Evolutionary conservation across 2,329 filamentous ascomycete species (phyloP).

Genomic region (Trichoderma atroviride): DNA sequence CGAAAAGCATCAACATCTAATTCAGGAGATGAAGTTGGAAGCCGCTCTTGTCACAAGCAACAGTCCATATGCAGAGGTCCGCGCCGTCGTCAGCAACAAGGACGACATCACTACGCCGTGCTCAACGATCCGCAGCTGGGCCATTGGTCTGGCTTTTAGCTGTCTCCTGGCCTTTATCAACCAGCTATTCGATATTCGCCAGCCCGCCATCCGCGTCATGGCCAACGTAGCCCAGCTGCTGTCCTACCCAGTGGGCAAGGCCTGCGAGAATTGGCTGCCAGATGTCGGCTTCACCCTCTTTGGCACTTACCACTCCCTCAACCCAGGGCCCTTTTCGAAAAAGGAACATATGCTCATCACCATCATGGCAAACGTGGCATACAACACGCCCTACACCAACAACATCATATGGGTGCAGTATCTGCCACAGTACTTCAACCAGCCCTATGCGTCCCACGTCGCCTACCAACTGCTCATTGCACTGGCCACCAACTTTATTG

Average conservation of each 20-base stretch:
- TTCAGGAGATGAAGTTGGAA: slow-evolving; percentile 59
- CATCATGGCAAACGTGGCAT: slow-evolving; percentile 64
- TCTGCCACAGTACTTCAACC: slow-evolving; percentile 57
- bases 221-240: slow-evolving; percentile 60
- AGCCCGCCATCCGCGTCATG: slow-evolving; percentile 57
- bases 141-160: slow-evolving; percentile 55
- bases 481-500: slow-evolving; percentile 59
- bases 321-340: slow-evolving; percentile 59
- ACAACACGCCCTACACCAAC: slow-evolving; percentile 56
- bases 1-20: slow-evolving; percentile 51
- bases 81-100: slow-evolving; percentile 59
- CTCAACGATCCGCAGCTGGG: slow-evolving; percentile 59
- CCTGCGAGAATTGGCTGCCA: slow-evolving; percentile 54
- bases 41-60: slow-evolving; percentile 57
- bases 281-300: slow-evolving; percentile 52
- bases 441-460: slow-evolving; percentile 55
- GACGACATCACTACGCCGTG: slow-evolving; percentile 53
- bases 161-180: slow-evolving; percentile 55
- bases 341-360: slow-evolving; percentile 66
- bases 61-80: slow-evolving; percentile 60
- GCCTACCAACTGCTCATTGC: slow-evolving; percentile 59
- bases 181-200: slow-evolving; percentile 61
- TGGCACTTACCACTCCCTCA: slow-evolving; percentile 52
- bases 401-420: slow-evolving; percentile 59
- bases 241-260: slow-evolving; percentile 57